Base-by-base conservation (phyloP, 2,329 filamentous ascomycete genomes). In the Trichoderma simmonsii region DNA sequence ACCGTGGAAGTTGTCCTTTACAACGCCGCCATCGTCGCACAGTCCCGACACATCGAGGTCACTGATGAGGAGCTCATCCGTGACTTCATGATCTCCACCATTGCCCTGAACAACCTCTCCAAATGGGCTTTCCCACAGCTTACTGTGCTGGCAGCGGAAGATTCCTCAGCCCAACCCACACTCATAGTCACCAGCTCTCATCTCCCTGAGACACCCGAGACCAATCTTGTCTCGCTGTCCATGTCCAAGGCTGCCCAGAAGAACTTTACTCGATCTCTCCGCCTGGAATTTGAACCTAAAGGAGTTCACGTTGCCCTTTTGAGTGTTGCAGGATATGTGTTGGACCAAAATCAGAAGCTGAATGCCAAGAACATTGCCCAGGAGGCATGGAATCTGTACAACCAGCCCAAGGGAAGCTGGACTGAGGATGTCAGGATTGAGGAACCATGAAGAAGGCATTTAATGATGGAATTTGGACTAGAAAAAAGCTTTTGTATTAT, bases 161-260 rank as follows among this genome's bases (percentile, higher is more conserved):
- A 80, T 43, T 6, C 73, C 6, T 54, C 68, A 3, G 73, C 79
- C n/a, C 81, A 82, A 62, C 85, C 86, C 0, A 82, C 83, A 0
- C 76, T 88, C 14, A 79, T 88, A 15, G 85, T 87, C 11, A 87
- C 85, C 0, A 85, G 81, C 77, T 85, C 83, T 24, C 77, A 81
- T 66, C 80, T 88, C 8, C 86, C 84, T 24, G 81, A 82, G 71
- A 78, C 85, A 26, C 86, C 86, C 0, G 76, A 83, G 3, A 83
- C 85, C 4, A 77, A 82, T 24, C 77, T 87, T 0, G 84, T 88
- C n/a, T 84, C 84, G 0, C 77, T 88, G 7, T 86, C 84, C 3
- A 78, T 87, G 70, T 81, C 81, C 57, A 88, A 88, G 75, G 84
- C 86, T 1, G 82, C 86, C 0, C 86, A 89, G 79, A 78, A 83